Base-by-base conservation (phyloP, 306 rosid species). In the Dryas alaskensis region DNA sequence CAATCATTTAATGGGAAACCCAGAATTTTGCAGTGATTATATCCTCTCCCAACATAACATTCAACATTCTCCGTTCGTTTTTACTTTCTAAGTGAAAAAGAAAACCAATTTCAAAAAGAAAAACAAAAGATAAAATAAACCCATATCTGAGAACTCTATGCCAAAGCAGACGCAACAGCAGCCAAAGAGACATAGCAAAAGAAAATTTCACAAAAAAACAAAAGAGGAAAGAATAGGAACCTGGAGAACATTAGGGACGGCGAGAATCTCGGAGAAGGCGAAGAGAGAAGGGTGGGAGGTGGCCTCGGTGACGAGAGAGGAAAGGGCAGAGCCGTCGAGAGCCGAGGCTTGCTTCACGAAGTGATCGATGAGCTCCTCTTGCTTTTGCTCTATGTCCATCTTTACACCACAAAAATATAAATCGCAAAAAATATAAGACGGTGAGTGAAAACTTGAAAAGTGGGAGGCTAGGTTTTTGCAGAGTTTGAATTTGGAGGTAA, bases 341-440 rank as follows among this genome's bases (percentile, higher is more conserved):
- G 84, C 63, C 60, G 89, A 81, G 49, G 92, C 95, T 73, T 81
- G 92, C 87, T 87, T 88, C 40, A 92, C 96, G 62, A 88, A 94
- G 27, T 87, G 84, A 27, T 94, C 92, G 79, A 94, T 88, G 50
- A 88, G 74, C 79, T 94, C 96, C 76, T 87, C 85, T 87, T 94
- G 97, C 85, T 85, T 83, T 67, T 89, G 87, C 69, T 94, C 98
- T 55, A 89, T 88, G 72, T 91, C 98, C 98, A 94, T 92, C 66
- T 10, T 55, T n/a, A 31, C 19, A 74, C 25, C 4, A 7, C 19
- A 2, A 13, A 64, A 39, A 16, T 7, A 25, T 19, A 25, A 60
- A 31, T 31, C 4, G 44, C 37, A 31, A 31, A 31, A 31, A 31
- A 31, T 0, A 27, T 16, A 5, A 39, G 9, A 69, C 16, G 44